Evolutionary conservation across 1,139 yeast genomes (phyloP), one percentile per base, ranked within the genome.

Genomic region (Geotrichum australiense): DNA sequence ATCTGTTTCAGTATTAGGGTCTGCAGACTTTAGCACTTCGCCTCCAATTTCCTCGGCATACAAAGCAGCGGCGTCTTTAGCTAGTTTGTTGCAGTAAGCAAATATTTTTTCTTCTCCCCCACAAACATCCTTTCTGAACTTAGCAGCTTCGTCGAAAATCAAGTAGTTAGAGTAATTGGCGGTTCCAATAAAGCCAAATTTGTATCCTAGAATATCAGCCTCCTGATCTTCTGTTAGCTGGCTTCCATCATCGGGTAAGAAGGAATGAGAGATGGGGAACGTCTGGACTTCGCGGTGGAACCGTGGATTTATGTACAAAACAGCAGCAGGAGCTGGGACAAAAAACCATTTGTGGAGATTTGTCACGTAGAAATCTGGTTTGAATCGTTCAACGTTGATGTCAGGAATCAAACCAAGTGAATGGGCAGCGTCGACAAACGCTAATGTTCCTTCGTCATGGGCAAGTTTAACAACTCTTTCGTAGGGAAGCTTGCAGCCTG

Each of bases 341-440:
- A 57, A 76, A 35, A 69, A 64, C 89, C 89, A 81, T 55, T 82
- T 82, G 65, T 82, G 89, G 26, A 80, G 62, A 53, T 80, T 81
- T 31, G 81, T 63, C 12, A 73, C 69, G 53, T 69, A 73, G 55
- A 78, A 80, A 53, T 80, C 87, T 0, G 89, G 85, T 40, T 67
- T 55, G 16, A 74, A 60, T 1, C 56, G 53, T 0, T 55, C 52
- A 39, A 80, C 54, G 44, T 74, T 66, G 18, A 79, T 50, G 34
- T 43, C 28, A 2, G 72, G 72, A 8, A 76, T 53, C 41, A 76
- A 61, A 0, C 91, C 91, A 28, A 75, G 66, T 1, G 77, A 73
- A 56, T 82, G 91, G 3, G 91, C 87, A 10, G 81, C 91, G 55
- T 82, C 93, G 23, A 82, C 69, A 33, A 78, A 59, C 2, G 85